phyloP scores from a whole-genome alignment of 768 basidiomycete species.

The Suillus ampliporus region DNA sequence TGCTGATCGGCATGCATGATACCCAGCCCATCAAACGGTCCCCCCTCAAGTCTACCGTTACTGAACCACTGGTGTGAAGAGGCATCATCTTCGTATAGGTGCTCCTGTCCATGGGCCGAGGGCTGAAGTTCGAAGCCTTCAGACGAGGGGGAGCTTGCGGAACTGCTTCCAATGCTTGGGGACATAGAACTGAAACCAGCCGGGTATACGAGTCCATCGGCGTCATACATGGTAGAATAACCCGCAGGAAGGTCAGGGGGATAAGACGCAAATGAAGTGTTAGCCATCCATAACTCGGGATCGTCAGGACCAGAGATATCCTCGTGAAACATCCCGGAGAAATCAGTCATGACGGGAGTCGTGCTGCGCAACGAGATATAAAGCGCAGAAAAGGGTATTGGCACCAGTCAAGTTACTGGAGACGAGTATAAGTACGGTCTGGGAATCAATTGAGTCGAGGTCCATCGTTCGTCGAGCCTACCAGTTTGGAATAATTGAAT shows the following conservation, averaged over 20 bases:
- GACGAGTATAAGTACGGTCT: conserved; percentile 3
- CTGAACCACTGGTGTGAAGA: not conserved
- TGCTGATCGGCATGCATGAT: not conserved
- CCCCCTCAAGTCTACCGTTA: not conserved
- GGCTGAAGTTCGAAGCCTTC: conserved; percentile 10
- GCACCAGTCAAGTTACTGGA: not conserved
- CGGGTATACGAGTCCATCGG: not conserved
- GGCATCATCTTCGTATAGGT: not conserved
- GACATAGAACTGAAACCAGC: conserved; percentile 13
- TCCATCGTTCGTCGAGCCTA: not conserved
- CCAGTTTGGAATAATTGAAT: conserved; percentile 4
- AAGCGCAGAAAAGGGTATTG: not conserved
- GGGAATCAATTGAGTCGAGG: conserved; percentile 2
- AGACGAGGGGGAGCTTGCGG: not conserved
- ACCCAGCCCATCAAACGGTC: not conserved
- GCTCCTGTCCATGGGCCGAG: conserved; percentile 5
- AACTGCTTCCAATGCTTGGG: conserved; percentile 4
- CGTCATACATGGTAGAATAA: conserved; percentile 2
- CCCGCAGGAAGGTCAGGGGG: not conserved
- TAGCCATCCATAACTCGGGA: conserved; percentile 6
- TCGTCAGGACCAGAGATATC: not conserved
- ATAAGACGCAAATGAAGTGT: not conserved
- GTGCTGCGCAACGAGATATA: not conserved
- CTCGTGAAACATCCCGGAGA: not conserved
- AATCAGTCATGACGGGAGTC: not conserved